Conservation (phyloP, 2,329 filamentous ascomycete genomes). For the Biscogniauxia marginata region DNA sequence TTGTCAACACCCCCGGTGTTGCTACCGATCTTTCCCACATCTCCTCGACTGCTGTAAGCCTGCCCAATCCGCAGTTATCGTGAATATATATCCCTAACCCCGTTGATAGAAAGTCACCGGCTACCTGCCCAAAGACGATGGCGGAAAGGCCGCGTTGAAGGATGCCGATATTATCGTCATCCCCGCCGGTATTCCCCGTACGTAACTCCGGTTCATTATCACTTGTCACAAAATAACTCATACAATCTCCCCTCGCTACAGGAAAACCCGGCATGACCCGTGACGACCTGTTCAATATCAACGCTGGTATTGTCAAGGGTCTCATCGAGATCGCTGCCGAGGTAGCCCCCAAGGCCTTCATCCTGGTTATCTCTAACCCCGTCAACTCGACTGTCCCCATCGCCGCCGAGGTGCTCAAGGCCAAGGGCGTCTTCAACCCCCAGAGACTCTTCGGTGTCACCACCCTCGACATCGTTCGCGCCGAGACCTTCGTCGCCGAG, state of each 20-base stretch:
- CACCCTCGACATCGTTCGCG: slow-evolving; percentile 95
- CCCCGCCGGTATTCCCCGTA: slow-evolving; percentile 96
- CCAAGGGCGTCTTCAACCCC: slow-evolving; percentile 87
- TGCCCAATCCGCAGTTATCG: neutral
- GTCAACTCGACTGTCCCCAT: slow-evolving; percentile 99
- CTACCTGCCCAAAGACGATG: slow-evolving; percentile 82
- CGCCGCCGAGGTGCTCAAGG: slow-evolving; percentile 93
- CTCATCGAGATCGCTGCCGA: slow-evolving; percentile 86
- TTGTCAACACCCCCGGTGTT: slow-evolving; percentile 97
- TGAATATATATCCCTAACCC: slow-evolving; percentile 29
- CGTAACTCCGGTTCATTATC: slow-evolving; percentile 35
- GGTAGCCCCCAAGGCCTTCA: slow-evolving; percentile 86
- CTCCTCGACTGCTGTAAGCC: slow-evolving; percentile 74
- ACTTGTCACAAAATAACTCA: slow-evolving; percentile 19
- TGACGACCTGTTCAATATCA: slow-evolving; percentile 99
- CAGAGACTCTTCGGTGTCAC: slow-evolving; percentile 98
- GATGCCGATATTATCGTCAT: slow-evolving; percentile 96
- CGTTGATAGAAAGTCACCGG: slow-evolving; percentile 72
- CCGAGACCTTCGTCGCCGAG: slow-evolving; percentile 92
- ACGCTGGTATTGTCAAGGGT: slow-evolving; percentile 95
- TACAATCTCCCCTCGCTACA: slow-evolving; percentile 39
- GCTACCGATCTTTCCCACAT: slow-evolving; percentile 97
- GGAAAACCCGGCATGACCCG: slow-evolving; percentile 99
- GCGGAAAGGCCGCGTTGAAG: slow-evolving; percentile 83
- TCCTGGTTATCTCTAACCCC: slow-evolving; percentile 98